phyloP scores from a whole-genome alignment of 2,329 filamentous ascomycete genomes.

The Aciculosporium take region DNA sequence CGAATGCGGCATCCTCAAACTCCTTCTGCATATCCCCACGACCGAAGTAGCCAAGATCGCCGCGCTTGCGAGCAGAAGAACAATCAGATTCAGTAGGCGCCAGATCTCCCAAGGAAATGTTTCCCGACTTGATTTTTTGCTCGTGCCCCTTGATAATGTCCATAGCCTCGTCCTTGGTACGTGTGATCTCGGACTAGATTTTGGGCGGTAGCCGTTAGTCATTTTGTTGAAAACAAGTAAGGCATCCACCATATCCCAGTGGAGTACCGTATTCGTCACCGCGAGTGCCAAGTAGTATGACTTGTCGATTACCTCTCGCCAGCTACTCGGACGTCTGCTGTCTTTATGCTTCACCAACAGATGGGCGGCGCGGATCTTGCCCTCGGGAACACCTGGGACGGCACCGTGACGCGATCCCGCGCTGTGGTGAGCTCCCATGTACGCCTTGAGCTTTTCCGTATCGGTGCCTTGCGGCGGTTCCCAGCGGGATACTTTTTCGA shows the following conservation, averaged over 20 bases:
- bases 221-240: not conserved
- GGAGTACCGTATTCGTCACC: fast-evolving
- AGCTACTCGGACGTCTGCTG: slow-evolving; percentile 80
- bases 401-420: slow-evolving; percentile 28
- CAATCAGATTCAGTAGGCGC: slow-evolving; percentile 87
- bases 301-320: slow-evolving; percentile 51
- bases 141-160: slow-evolving; percentile 64
- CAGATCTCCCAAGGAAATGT: slow-evolving; percentile 61
- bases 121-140: slow-evolving; percentile 56
- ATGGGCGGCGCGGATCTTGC: slow-evolving; percentile 88
- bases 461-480: slow-evolving; percentile 82
- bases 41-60: slow-evolving; percentile 90
- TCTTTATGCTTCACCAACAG: slow-evolving; percentile 86
- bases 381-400: slow-evolving; percentile 35
- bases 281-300: not conserved
- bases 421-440: slow-evolving; percentile 84
- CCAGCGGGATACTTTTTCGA: slow-evolving; percentile 83
- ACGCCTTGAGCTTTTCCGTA: slow-evolving; percentile 80
- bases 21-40: slow-evolving; percentile 96
- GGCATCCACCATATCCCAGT: not conserved
- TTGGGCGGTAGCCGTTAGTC: not conserved
- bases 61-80: slow-evolving; percentile 84
- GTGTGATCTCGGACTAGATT: slow-evolving; percentile 60
- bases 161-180: slow-evolving; percentile 75
- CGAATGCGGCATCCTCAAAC: slow-evolving; percentile 92